These are phyloP conservation scores for Ustulina deusta DNA, from an alignment of 2,329 filamentous ascomycete species.

Conservation along the genomic window DNA sequence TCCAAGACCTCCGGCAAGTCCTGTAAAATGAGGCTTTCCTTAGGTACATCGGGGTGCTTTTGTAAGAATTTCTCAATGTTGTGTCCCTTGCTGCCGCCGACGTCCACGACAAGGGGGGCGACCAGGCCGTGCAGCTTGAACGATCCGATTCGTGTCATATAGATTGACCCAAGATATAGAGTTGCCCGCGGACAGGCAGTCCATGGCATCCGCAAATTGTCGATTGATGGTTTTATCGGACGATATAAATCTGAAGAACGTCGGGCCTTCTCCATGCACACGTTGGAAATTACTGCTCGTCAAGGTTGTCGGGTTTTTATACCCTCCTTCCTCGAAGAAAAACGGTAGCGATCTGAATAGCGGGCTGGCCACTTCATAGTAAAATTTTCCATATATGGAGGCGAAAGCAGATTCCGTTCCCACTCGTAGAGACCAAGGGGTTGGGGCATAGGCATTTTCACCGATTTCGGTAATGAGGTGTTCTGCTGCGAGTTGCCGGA, in stretches of 20 bases:
- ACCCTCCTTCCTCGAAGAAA: background rate
- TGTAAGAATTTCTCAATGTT: slow-evolving; percentile 7
- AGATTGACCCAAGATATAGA: background rate
- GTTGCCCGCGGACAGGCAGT: background rate
- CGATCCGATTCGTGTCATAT: background rate
- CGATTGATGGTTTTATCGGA: background rate
- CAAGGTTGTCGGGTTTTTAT: background rate
- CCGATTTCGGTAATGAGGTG: background rate
- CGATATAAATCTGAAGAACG: background rate
- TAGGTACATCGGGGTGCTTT: background rate
- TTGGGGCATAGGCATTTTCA: background rate
- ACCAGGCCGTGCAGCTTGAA: background rate
- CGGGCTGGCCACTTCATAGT: background rate
- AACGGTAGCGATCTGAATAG: background rate
- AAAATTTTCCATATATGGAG: background rate
- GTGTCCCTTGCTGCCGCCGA: slow-evolving; percentile 4
- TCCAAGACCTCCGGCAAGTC: background rate
- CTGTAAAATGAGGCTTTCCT: background rate
- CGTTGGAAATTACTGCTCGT: background rate
- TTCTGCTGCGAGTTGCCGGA: background rate
- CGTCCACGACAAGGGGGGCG: background rate
- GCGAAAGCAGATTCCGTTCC: background rate
- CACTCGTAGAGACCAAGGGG: background rate
- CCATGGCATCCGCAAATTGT: background rate
- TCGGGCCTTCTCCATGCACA: background rate